Conservation (phyloP, 352 stramenopile genomes). For the Globisporangium spinosum region DNA sequence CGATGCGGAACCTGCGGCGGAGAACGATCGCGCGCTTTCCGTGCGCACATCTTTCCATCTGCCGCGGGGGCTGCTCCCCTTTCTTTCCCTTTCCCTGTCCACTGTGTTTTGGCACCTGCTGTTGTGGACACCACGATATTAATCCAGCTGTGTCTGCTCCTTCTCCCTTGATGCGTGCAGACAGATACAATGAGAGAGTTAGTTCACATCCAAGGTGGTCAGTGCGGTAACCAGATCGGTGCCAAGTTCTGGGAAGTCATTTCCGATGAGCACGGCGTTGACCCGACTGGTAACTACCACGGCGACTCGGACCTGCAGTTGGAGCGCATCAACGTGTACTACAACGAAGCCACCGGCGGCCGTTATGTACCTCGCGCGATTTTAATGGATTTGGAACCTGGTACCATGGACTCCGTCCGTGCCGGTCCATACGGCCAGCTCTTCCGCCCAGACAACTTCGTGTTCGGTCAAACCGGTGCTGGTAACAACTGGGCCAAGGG, state of each 20-base stretch:
- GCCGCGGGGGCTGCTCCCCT: not conserved
- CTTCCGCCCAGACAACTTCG: constrained; percentile 99
- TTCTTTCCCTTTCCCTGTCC: not conserved
- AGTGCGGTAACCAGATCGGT: constrained; percentile 99
- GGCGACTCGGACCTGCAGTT: constrained; percentile 97
- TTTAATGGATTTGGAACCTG: constrained; percentile 98
- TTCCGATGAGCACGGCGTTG: constrained; percentile 95
- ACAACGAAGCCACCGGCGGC: constrained; percentile 97
- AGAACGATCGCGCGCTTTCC: constrained; percentile 4
- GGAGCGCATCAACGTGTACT: constrained; percentile 99
- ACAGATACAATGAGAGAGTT: constrained; percentile 91
- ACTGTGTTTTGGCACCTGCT: not conserved
- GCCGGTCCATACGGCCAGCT: constrained; percentile 94
- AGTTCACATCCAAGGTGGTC: constrained; percentile 97
- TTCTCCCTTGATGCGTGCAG: constrained; percentile 19
- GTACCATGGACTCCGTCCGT: constrained; percentile 98
- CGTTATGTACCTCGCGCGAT: constrained; percentile 98
- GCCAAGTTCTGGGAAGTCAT: constrained; percentile 98
- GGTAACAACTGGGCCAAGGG: constrained; percentile 99
- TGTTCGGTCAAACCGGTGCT: constrained; percentile 97
- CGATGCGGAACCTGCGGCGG: not conserved
- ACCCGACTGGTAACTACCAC: constrained; percentile 90
- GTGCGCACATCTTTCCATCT: constrained; percentile 4
- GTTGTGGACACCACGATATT: not conserved
- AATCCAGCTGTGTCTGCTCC: constrained; percentile 9